A percentile compares a stretch with the other conserved stretches of the same genome.
phyloP scores from a whole-genome alignment of 176 grass and related monocot species.

The Oryza australiensis region DNA sequence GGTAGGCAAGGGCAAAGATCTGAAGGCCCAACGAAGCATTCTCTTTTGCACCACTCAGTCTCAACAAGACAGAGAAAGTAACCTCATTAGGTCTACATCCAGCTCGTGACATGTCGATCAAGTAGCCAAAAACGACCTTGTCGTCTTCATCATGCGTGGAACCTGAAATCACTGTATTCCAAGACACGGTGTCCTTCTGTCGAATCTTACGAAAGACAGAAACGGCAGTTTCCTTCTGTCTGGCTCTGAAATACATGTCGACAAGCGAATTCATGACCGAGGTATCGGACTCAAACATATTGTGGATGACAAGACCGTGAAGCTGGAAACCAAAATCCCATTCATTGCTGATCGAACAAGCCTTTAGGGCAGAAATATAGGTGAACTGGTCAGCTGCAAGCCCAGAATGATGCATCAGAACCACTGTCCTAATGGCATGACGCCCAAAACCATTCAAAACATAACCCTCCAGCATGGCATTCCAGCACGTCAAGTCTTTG shows the following conservation, averaged over 20 bases:
- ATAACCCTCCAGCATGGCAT: constrained; percentile 55
- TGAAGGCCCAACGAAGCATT: constrained; percentile 42
- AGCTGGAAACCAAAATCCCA: constrained; percentile 33
- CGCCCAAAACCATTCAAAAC: constrained; percentile 13
- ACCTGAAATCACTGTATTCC: constrained; percentile 55
- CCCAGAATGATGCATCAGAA: constrained; percentile 19
- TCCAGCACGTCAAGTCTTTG: constrained; percentile 52
- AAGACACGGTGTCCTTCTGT: constrained; percentile 51
- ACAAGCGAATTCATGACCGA: constrained; percentile 54
- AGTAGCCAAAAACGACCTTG: constrained; percentile 27
- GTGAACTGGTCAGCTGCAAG: constrained; percentile 40
- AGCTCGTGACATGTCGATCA: constrained; percentile 27
- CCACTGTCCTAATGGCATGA: constrained; percentile 9
- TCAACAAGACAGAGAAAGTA: constrained; percentile 47
- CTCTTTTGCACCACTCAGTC: constrained; percentile 41
- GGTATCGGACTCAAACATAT: constrained; percentile 36
- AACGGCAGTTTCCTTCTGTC: constrained; percentile 30
- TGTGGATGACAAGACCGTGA: constrained; percentile 41
- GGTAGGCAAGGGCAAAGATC: constrained; percentile 46
- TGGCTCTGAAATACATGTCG: constrained; percentile 54
- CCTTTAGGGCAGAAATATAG: constrained; percentile 46
- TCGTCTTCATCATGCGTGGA: constrained; percentile 37
- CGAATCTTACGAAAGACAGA: constrained; percentile 33
- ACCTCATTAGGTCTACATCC: constrained; percentile 50
- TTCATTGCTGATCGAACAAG: constrained; percentile 15